A percentile compares a stretch with the other conserved stretches of the same genome.
These are phyloP conservation scores for Rhinocladiella similis DNA, from an alignment of 2,329 filamentous ascomycete species.

Conservation along the genomic window DNA sequence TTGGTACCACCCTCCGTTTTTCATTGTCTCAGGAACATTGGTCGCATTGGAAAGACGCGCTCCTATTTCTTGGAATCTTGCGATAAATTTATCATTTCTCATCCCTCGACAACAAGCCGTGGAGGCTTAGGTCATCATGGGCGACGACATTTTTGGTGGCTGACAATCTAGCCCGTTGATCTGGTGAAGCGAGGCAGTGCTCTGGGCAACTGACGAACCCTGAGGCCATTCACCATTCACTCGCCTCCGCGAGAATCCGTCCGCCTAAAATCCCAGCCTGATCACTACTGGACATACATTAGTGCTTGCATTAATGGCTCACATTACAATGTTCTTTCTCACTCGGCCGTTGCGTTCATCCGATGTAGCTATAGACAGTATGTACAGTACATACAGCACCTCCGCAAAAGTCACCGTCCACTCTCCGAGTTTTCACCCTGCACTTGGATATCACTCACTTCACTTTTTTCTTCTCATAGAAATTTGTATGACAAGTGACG, in stretches of 20 bases:
- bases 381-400: too few species aligned
- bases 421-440: too few species aligned
- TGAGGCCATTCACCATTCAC: not conserved
- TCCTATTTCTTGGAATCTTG: not conserved
- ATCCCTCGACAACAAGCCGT: too few species aligned
- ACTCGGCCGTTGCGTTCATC: too few species aligned
- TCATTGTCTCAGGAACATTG: not conserved
- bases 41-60: not conserved
- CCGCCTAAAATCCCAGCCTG: not conserved
- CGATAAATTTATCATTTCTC: not conserved
- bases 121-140: not conserved
- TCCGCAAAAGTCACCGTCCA: too few species aligned
- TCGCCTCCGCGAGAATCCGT: not conserved
- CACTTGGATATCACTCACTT: too few species aligned
- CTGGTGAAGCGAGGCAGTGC: conserved; percentile 14
- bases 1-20: not conserved
- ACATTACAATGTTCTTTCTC: not conserved
- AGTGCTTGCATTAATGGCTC: conserved; percentile 13
- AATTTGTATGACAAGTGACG: too few species aligned
- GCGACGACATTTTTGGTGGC: not conserved
- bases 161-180: not conserved
- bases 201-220: conserved; percentile 10
- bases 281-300: not conserved
- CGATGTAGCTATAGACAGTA: too few species aligned
- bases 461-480: too few species aligned